These are phyloP conservation scores for Rhynchosporium graminicola DNA, from an alignment of 2,329 filamentous ascomycete species.

Conservation along the genomic window DNA sequence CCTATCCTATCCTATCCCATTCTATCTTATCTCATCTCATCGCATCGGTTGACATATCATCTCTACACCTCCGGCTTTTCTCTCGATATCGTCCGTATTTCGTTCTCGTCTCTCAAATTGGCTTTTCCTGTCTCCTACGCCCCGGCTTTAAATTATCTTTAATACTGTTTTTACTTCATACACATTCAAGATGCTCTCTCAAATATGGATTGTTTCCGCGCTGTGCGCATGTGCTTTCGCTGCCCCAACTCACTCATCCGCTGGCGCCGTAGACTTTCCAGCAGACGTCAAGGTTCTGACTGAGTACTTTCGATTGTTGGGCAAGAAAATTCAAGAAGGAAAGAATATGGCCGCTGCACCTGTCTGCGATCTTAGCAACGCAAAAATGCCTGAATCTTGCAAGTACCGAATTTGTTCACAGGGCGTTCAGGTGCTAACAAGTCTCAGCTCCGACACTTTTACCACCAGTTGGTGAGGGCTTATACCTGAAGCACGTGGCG, in stretches of 20 bases:
- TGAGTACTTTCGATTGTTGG: constrained; percentile 62
- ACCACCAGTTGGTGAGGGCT: constrained; percentile 58
- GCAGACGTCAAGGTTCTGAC: constrained; percentile 47
- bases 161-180: constrained; percentile 20
- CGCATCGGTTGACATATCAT: constrained; percentile 8
- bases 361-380: constrained; percentile 56
- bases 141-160: constrained; percentile 6
- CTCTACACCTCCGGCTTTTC: constrained; percentile 19
- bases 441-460: constrained; percentile 57
- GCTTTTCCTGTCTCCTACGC: constrained; percentile 14
- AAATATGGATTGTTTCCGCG: constrained; percentile 49
- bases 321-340: constrained; percentile 53
- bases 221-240: constrained; percentile 49
- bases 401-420: constrained; percentile 39
- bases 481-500: constrained; percentile 73
- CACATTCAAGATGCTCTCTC: constrained; percentile 50
- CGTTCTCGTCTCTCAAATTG: constrained; percentile 20
- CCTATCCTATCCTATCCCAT: no score
- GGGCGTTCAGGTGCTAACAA: constrained; percentile 25
- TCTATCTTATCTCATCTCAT: constrained; percentile 12
- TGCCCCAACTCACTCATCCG: constrained; percentile 35
- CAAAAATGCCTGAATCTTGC: constrained; percentile 51
- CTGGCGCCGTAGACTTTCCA: constrained; percentile 28
- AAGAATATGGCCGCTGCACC: constrained; percentile 47
- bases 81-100: constrained; percentile 17